Base-by-base conservation (phyloP, 176 grass and related monocot species). In the Juncus effusus region DNA sequence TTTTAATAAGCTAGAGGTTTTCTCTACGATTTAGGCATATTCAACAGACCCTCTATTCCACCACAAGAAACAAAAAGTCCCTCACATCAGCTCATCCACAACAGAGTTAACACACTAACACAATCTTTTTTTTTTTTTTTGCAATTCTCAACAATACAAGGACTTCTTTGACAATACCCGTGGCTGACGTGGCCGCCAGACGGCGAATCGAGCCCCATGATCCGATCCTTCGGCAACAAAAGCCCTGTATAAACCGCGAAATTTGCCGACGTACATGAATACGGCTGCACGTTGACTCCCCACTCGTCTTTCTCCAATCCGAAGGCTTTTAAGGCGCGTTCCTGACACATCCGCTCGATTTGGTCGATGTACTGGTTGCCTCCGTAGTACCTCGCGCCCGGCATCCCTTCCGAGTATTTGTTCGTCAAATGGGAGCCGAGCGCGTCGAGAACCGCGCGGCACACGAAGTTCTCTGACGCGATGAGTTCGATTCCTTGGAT, bases 231-330 rank as follows among this genome's bases (percentile, higher is more conserved):
- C 2, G 88, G 83, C 7, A 84, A 64, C 19, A 91, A 65, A 19
- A 87, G 72, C 7, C 77, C 80, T 10, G 88, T 91, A 59, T 87
- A 91, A 16, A 86, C 80, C 2, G 83, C 83, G 45, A 91, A 81
- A 75, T 91, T 87, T 0, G 88, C 83, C 0, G 83, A 80, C 54
- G 80, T 81, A 15, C 80, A 82, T 12, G 83, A 91, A 62, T 86
- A 87, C 3, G 88, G 88, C 61, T 91, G 88, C 56, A 91, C 88
- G 60, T 91, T 91, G 40, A 87, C 83, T 51, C 88, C 88, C 88
- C 83, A 91, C 56, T 75, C 42, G 6, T 61, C 74, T 1, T 58
- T 56, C 61, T 87, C 80, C 41, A 91, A 80, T 53, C 53, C 36
- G n/a, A 91, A 91, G 0, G 83, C 80, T 11, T 44, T 64, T 1